These are phyloP conservation scores for Yarrowia sp. DNA, from an alignment of 805 yeast genomes.

Conservation along the genomic window DNA sequence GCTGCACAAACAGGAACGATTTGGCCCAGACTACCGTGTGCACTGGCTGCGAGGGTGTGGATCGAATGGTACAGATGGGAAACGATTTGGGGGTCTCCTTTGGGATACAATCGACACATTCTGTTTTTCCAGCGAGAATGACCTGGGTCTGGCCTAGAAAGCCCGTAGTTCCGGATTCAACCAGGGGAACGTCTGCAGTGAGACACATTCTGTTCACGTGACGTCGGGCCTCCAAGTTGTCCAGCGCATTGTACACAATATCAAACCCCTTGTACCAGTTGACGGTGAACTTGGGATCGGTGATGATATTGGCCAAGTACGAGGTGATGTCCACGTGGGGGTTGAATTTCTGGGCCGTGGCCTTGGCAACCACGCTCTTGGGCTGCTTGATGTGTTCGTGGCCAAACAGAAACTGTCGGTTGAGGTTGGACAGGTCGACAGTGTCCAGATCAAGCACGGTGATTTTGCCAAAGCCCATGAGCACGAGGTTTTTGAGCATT, in stretches of 20 bases:
- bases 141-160: constrained; percentile 94
- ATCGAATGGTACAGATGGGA: constrained; percentile 96
- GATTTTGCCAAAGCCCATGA: constrained; percentile 84
- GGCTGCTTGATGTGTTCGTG: constrained; percentile 88
- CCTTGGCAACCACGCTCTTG: constrained; percentile 83
- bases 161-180: constrained; percentile 97
- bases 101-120: constrained; percentile 91
- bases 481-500: constrained; percentile 75
- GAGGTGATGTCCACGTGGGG: constrained; percentile 72
- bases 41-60: constrained; percentile 95
- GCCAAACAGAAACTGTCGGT: constrained; percentile 90
- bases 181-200: constrained; percentile 72
- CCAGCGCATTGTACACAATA: constrained; percentile 88
- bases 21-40: constrained; percentile 99
- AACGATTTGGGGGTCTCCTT: constrained; percentile 88
- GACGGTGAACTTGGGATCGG: constrained; percentile 69
- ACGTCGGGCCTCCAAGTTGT: constrained; percentile 88
- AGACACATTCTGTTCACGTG: constrained; percentile 86
- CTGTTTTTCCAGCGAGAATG: constrained; percentile 78
- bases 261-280: constrained; percentile 80
- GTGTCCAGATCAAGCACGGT: constrained; percentile 92
- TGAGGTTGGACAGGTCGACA: constrained; percentile 87
- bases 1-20: constrained; percentile 80
- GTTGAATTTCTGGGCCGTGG: constrained; percentile 79
- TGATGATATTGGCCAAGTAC: constrained; percentile 88